phyloP scores from a whole-genome alignment of 2,329 filamentous ascomycete genomes.

The Ilyonectria robusta region DNA sequence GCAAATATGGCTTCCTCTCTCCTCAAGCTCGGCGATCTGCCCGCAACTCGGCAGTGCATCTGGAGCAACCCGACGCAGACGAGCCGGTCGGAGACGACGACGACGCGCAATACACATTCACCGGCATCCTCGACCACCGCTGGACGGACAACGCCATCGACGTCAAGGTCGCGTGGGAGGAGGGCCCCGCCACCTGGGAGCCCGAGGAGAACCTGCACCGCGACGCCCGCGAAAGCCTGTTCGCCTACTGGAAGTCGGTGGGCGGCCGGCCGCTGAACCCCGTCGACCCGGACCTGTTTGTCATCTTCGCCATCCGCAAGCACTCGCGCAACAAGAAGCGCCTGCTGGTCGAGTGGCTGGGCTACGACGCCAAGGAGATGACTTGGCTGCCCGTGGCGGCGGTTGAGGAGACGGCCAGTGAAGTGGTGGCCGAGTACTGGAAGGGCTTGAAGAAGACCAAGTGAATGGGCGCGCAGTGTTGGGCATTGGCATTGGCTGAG shows the following conservation, averaged over 20 bases:
- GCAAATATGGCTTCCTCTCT: conserved; percentile 3
- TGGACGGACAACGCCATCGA: conserved; percentile 50
- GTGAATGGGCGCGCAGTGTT: not conserved
- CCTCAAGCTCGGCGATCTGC: conserved; percentile 20
- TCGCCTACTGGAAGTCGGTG: conserved; percentile 51
- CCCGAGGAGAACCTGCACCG: conserved; percentile 52
- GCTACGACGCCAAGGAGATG: conserved; percentile 47
- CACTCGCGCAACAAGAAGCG: conserved; percentile 48
- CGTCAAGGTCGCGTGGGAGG: conserved; percentile 51
- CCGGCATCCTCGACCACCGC: conserved; percentile 46
- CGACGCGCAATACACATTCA: conserved; percentile 38
- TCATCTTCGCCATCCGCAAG: conserved; percentile 52
- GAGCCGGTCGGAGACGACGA: conserved; percentile 23
- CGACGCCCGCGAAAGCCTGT: conserved; percentile 50
- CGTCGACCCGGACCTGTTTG: conserved; percentile 48
- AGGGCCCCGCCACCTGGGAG: conserved; percentile 52
- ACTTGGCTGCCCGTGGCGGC: conserved; percentile 49
- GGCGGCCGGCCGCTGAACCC: conserved; percentile 53
- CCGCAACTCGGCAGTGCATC: not conserved
- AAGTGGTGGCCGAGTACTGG: conserved; percentile 50
- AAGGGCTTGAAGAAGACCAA: conserved; percentile 28
- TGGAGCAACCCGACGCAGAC: not conserved
- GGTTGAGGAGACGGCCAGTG: conserved; percentile 48
- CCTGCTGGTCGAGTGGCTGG: conserved; percentile 55
- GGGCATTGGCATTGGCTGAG: not conserved